A percentile compares a stretch with the other conserved stretches of the same genome.
Conservation (phyloP, 2,329 filamentous ascomycete genomes). For the Sphaerulina musiva region DNA sequence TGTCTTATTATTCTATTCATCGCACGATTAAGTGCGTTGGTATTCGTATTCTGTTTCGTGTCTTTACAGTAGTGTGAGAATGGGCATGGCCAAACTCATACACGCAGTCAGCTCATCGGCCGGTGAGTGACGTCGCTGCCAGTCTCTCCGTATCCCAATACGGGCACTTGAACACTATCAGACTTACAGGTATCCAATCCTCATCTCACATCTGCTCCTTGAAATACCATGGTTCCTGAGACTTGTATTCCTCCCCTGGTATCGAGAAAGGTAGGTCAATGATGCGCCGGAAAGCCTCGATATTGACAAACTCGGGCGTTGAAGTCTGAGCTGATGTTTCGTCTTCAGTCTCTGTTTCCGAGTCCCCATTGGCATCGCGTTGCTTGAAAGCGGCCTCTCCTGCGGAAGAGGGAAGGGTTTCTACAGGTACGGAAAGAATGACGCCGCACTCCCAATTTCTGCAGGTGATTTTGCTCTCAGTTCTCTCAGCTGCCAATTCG, state of each 20-base stretch:
- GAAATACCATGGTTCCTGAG: slow-evolving; percentile 43
- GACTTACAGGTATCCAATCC: background rate
- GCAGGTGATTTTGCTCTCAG: slow-evolving; percentile 66
- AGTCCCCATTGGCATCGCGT: slow-evolving; percentile 12
- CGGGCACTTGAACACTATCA: background rate
- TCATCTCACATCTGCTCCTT: slow-evolving; percentile 17
- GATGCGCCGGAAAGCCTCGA: slow-evolving; percentile 46
- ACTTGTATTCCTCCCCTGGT: slow-evolving; percentile 50
- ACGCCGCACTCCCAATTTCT: slow-evolving; percentile 97
- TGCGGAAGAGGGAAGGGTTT: background rate
- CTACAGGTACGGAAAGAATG: slow-evolving; percentile 36
- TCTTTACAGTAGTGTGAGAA: background rate
- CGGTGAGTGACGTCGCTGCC: background rate
- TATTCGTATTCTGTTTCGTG: background rate
- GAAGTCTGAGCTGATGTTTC: slow-evolving; percentile 4
- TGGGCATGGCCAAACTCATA: too few species aligned
- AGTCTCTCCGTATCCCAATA: background rate
- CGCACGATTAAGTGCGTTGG: background rate
- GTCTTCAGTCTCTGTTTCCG: slow-evolving; percentile 18
- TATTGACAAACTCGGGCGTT: slow-evolving; percentile 5
- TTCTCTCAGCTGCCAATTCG: slow-evolving; percentile 64
- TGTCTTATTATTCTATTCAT: too few species aligned
- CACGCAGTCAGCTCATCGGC: background rate
- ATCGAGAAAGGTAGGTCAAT: slow-evolving; percentile 60
- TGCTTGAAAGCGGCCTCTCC: background rate